Evolutionary conservation across 2,329 filamentous ascomycete genomes (phyloP).

Genomic region (Neoscytalidium dimidiatum): DNA sequence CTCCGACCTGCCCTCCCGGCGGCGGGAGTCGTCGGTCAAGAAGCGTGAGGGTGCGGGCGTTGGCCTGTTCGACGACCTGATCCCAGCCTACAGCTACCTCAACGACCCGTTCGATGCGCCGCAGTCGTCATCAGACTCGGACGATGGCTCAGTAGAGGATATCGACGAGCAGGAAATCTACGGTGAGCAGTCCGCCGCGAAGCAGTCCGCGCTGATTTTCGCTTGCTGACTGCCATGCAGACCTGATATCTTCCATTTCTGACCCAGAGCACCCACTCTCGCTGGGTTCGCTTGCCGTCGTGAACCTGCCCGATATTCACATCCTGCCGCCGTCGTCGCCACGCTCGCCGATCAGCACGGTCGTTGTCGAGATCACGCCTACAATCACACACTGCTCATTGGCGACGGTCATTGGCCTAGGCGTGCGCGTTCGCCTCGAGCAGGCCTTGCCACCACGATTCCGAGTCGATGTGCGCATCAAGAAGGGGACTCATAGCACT

Average conservation of each 20-base stretch:
- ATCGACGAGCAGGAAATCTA: constrained; percentile 98
- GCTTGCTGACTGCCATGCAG: constrained; percentile 46
- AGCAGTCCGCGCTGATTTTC: background rate
- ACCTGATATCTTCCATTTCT: constrained; percentile 91
- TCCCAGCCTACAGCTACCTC: constrained; percentile 52
- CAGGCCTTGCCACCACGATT: constrained; percentile 89
- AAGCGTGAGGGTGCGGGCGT: constrained; percentile 50
- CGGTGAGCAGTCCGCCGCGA: constrained; percentile 54
- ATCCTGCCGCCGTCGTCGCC: constrained; percentile 69
- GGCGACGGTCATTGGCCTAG: constrained; percentile 92
- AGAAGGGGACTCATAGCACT: constrained; percentile 93
- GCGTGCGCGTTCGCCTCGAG: constrained; percentile 87
- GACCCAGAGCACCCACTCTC: constrained; percentile 97
- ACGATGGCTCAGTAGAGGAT: constrained; percentile 69
- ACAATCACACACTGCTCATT: constrained; percentile 97
- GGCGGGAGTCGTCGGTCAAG: constrained; percentile 45
- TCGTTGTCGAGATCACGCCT: constrained; percentile 87
- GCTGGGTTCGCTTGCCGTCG: constrained; percentile 87
- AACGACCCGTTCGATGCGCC: constrained; percentile 51
- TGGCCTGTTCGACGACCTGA: constrained; percentile 57
- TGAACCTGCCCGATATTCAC: constrained; percentile 91
- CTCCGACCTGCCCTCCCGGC: constrained; percentile 83
- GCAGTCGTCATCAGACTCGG: constrained; percentile 42
- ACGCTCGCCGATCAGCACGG: constrained; percentile 67
- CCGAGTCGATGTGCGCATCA: constrained; percentile 88